phyloP scores from a whole-genome alignment of 1,139 yeast genomes.

The Yamadazyma triangularis region DNA sequence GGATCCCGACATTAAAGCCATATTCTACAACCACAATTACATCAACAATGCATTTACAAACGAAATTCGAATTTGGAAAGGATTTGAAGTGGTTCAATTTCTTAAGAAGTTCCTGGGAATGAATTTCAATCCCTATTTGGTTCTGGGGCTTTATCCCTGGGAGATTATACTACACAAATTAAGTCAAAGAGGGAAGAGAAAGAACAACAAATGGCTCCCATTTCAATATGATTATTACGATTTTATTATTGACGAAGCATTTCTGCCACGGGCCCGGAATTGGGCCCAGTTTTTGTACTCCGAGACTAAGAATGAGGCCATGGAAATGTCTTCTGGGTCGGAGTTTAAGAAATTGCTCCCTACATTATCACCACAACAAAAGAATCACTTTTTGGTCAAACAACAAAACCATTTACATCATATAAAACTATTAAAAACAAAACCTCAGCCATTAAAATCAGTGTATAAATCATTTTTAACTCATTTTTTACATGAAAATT shows the following conservation, averaged over 20 bases:
- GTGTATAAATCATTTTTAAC: too few relatives aligned
- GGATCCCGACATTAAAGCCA: conserved; percentile 1
- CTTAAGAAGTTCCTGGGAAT: conserved; percentile 17
- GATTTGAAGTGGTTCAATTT: conserved; percentile 27
- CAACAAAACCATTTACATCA: too few relatives aligned
- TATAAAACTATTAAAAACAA: too few relatives aligned
- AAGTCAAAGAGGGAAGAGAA: conserved; percentile 6
- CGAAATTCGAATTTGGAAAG: conserved; percentile 23
- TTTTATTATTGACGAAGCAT: conserved; percentile 23
- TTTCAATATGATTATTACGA: conserved; percentile 29
- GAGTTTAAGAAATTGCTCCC: too few relatives aligned
- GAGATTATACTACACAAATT: conserved; percentile 33
- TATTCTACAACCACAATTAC: conserved; percentile 5
- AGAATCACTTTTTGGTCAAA: too few relatives aligned
- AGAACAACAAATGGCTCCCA: conserved; percentile 1
- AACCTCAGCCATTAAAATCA: too few relatives aligned
- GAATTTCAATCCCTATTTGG: conserved; percentile 26
- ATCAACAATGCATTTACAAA: conserved; percentile 6
- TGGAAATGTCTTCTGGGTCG: too few relatives aligned
- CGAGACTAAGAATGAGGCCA: neutral
- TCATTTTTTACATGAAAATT: too few relatives aligned
- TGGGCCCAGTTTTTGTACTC: neutral
- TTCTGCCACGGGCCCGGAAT: conserved; percentile 2
- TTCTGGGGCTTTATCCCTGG: conserved; percentile 31
- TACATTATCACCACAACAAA: too few relatives aligned